Evolutionary conservation across 345 rosid genomes (phyloP).

Genomic region (Streptanthus diversifolius): DNA sequence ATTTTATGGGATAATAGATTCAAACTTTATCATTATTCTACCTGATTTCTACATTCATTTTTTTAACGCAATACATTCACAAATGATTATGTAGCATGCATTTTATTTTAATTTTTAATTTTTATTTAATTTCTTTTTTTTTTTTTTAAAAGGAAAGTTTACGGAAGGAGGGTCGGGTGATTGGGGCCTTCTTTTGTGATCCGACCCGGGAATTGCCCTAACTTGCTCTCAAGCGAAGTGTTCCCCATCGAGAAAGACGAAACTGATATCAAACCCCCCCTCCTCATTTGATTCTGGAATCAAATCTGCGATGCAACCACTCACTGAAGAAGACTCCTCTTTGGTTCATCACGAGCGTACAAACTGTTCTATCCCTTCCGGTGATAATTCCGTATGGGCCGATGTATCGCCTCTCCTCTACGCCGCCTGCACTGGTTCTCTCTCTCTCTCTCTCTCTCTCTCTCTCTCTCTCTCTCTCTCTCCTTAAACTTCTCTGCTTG

Average conservation of each 20-base stretch:
- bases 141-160: not conserved
- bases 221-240: not conserved
- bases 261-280: not conserved
- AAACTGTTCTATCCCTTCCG: conserved; percentile 50
- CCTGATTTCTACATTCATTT: no score
- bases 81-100: no score
- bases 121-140: no score
- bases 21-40: no score
- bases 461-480: not conserved
- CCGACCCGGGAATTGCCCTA: conserved; percentile 30
- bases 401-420: conserved; percentile 70
- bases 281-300: not conserved
- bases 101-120: no score
- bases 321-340: conserved; percentile 15
- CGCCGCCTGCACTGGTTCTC: conserved; percentile 60
- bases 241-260: not conserved
- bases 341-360: conserved; percentile 34
- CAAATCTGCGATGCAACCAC: conserved; percentile 23
- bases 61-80: no score
- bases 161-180: not conserved
- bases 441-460: not conserved
- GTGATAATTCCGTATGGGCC: conserved; percentile 69
- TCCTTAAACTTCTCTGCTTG: not conserved
- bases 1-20: no score
- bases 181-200: not conserved